Evolutionary conservation across 768 basidiomycete genomes (phyloP).

Genomic region (Hypsizygus marmoreus): DNA sequence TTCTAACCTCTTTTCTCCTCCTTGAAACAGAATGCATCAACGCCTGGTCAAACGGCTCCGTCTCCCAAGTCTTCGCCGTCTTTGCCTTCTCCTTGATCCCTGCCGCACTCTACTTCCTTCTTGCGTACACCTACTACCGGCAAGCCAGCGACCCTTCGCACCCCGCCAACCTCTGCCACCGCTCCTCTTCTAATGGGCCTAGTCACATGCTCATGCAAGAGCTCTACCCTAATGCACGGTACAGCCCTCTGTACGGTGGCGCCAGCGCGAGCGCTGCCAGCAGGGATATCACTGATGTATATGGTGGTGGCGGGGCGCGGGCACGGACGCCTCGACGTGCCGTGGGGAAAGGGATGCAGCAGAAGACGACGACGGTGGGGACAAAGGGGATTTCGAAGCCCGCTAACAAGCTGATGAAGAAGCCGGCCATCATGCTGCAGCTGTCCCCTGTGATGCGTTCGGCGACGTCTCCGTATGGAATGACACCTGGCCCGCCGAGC

Average conservation of each 20-base stretch:
- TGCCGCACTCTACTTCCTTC: constrained; percentile 32
- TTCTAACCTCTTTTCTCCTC: neutral
- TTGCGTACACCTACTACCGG: constrained; percentile 42
- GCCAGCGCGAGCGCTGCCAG: neutral
- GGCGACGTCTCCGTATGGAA: constrained; percentile 26
- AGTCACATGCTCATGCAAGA: neutral
- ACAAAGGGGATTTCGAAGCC: neutral
- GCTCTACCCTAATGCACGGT: neutral
- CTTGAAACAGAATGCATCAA: constrained; percentile 34
- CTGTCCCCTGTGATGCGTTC: constrained; percentile 24
- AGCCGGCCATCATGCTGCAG: neutral
- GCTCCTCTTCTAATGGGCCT: constrained; percentile 8
- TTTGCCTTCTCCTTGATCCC: constrained; percentile 42
- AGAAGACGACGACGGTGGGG: constrained; percentile 1
- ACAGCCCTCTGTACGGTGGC: constrained; percentile 6
- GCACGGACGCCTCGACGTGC: neutral
- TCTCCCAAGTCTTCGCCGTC: constrained; percentile 37
- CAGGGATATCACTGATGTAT: constrained; percentile 2
- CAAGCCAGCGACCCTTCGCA: constrained; percentile 40
- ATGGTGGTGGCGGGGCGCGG: no score
- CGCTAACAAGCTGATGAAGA: neutral
- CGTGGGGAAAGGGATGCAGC: neutral
- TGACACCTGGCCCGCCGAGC: constrained; percentile 30
- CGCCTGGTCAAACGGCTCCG: constrained; percentile 39
- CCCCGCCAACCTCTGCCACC: constrained; percentile 30